Evolutionary conservation across 805 yeast genomes (phyloP).

Genomic region (Myxozyma kluyveri): DNA sequence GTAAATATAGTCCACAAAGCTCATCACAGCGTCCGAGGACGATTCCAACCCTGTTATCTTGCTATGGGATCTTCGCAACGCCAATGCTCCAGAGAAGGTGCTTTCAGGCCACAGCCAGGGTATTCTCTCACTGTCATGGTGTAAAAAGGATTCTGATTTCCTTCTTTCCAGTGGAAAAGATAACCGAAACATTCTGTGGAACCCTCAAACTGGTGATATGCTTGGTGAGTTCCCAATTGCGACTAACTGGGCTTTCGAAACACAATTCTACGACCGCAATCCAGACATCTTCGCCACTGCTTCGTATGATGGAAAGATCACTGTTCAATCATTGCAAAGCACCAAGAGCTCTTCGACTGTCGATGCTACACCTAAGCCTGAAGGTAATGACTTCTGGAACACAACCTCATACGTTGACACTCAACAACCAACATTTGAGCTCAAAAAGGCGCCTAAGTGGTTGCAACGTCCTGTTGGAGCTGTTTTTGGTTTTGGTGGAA

Average conservation of each 20-base stretch:
- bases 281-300: constrained; percentile 91
- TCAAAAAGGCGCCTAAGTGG: constrained; percentile 88
- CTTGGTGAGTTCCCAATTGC: constrained; percentile 88
- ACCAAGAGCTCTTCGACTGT: constrained; percentile 43
- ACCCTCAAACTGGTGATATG: constrained; percentile 69
- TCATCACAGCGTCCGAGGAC: constrained; percentile 81
- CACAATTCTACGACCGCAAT: constrained; percentile 78
- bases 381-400: constrained; percentile 84
- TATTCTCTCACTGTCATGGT: constrained; percentile 90
- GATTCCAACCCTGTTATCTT: constrained; percentile 77
- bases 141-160: constrained; percentile 71
- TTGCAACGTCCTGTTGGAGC: constrained; percentile 69
- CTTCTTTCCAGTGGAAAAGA: constrained; percentile 91
- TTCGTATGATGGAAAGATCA: constrained; percentile 33
- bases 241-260: constrained; percentile 89
- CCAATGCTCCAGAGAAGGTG: constrained; percentile 80
- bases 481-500: constrained; percentile 92
- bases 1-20: constrained; percentile 64
- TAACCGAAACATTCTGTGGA: constrained; percentile 84
- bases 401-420: constrained; percentile 41
- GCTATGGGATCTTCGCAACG: constrained; percentile 92
- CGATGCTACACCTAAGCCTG: constrained; percentile 36
- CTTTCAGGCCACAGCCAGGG: constrained; percentile 84
- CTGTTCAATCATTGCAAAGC: constrained; percentile 82
- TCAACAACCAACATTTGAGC: constrained; percentile 61